Conservation (phyloP, 139 green algal genomes). For the Spirogloea muscicola region DNA sequence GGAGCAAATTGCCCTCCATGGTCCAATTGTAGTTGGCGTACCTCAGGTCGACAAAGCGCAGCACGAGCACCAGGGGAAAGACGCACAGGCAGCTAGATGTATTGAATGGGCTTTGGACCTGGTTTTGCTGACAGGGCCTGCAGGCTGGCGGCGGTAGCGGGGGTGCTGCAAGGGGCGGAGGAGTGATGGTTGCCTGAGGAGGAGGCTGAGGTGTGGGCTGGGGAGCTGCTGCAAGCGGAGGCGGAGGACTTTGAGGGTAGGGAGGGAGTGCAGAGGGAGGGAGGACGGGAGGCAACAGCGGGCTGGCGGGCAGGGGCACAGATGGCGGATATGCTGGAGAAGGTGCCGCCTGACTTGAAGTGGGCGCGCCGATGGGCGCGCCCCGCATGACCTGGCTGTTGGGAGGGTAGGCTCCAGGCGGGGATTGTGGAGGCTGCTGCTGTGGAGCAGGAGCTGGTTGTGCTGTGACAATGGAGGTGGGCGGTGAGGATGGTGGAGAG, state of each 20-base stretch:
- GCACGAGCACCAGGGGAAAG: not conserved
- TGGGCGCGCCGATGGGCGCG: no score
- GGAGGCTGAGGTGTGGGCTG: not conserved
- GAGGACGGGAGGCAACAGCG: not conserved
- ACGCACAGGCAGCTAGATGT: constrained; percentile 29
- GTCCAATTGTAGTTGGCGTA: constrained; percentile 1
- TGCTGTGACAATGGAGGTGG: no score
- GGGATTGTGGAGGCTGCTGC: no score
- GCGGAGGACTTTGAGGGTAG: not conserved
- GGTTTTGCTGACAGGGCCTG: not conserved
- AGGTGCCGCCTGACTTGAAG: no score
- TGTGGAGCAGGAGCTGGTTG: no score
- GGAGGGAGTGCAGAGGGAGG: not conserved
- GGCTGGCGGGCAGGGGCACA: no score
- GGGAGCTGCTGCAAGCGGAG: not conserved
- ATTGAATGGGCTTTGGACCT: not conserved
- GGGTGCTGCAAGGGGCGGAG: not conserved
- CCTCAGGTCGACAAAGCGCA: constrained; percentile 14
- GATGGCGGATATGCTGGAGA: no score
- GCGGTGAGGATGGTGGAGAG: no score
- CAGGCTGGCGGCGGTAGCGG: not conserved
- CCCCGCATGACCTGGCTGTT: no score
- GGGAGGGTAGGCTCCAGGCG: no score
- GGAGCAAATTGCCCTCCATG: constrained; percentile 5
- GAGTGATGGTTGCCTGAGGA: not conserved